Evolutionary conservation across 768 basidiomycete genomes (phyloP), one percentile per base, ranked within the genome.

Genomic region (Sarcomyxa edulis): DNA sequence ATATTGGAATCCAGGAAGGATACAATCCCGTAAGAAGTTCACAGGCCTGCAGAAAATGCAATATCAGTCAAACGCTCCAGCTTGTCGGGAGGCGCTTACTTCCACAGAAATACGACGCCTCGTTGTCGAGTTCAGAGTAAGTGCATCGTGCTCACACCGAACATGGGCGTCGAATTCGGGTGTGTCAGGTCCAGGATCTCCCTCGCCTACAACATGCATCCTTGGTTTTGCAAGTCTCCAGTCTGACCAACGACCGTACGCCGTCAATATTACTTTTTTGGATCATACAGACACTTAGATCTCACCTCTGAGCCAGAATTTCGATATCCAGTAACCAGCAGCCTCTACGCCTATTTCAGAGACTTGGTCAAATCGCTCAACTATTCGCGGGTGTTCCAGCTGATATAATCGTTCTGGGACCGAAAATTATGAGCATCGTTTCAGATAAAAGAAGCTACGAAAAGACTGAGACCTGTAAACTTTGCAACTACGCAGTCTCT

Each of bases 251-350:
- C n/a, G n/a, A n/a, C n/a, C n/a, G n/a, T n/a, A n/a, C n/a, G n/a
- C n/a, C 19, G 31, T 18, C 12, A 29, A 21, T 33, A 35, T 35
- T 24, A 24, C 7, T 12, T 16, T 14, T 16, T 15, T n/a, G 4
- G 31, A 42, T 42, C 35, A 24, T n/a, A n/a, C n/a, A n/a, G n/a
- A n/a, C n/a, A 39, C 25, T 46, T 11, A 21, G 28, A 30, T 42
- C 56, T 11, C 41, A 84, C 88, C 88, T 73, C 72, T 83, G 3
- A 84, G 55, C 90, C 90, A 92, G 5, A 61, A 55, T 52, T 81
- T 88, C 1, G 89, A 91, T 50, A 91, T 76, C 81, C 82, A 87
- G 53, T 69, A 81, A 6, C 74, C 73, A 11, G 47, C 45, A 11
- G 58, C 55, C 39, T 73, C 72, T 9, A 61, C 61, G 4, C 60